phyloP scores from a whole-genome alignment of 495 filamentous ascomycete species.

The Thozetella sp. region DNA sequence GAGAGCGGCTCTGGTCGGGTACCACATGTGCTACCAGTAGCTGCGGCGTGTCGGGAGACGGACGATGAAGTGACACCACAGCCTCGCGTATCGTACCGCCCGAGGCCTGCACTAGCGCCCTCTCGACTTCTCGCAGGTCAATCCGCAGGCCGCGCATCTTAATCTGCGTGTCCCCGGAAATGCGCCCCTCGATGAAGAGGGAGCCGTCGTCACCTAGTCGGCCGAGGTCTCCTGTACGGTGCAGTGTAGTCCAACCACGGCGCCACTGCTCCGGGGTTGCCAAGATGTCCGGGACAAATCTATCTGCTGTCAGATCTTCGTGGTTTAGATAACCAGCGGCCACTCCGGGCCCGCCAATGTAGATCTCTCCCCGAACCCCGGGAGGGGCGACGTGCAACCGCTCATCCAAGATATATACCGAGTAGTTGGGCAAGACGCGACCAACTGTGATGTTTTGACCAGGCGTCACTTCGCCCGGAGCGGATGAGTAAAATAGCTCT shows the following conservation, averaged over 20 bases:
- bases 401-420: slow-evolving; percentile 45
- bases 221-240: slow-evolving; percentile 44
- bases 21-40: not conserved
- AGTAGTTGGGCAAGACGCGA: slow-evolving; percentile 26
- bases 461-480: not conserved
- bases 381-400: slow-evolving; percentile 33
- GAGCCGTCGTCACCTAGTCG: slow-evolving; percentile 32
- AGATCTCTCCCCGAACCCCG: slow-evolving; percentile 35
- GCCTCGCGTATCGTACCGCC: slow-evolving; percentile 26
- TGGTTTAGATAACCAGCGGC: slow-evolving; percentile 33
- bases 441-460: slow-evolving; percentile 8
- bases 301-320: slow-evolving; percentile 8
- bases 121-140: slow-evolving; percentile 52
- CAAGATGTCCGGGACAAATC: slow-evolving; percentile 37
- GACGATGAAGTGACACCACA: slow-evolving; percentile 27
- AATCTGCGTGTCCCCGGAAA: slow-evolving; percentile 47
- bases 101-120: slow-evolving; percentile 23
- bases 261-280: slow-evolving; percentile 13
- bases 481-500: slow-evolving; percentile 9
- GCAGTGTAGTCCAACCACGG: slow-evolving; percentile 33
- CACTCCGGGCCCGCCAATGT: slow-evolving; percentile 35
- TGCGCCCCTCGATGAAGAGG: slow-evolving; percentile 37
- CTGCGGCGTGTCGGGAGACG: slow-evolving; percentile 6
- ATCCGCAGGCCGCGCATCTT: slow-evolving; percentile 56
- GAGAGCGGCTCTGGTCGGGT: not conserved